These are phyloP conservation scores for Sugiyamaella pinicola DNA, from an alignment of 1,139 yeast genomes.

Conservation along the genomic window DNA sequence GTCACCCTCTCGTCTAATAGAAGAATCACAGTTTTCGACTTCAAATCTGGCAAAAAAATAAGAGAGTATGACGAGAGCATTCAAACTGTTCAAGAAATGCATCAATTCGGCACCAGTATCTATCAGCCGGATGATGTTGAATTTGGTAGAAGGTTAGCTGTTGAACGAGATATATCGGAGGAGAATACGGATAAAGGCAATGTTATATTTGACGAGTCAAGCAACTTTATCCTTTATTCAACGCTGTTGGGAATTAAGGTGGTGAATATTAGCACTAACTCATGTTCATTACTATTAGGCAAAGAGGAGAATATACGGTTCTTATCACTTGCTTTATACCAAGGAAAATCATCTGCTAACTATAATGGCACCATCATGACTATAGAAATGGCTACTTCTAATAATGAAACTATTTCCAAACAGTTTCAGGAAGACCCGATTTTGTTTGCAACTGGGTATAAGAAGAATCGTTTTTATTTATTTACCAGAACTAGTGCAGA, in stretches of 20 bases:
- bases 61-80: slow-evolving; percentile 44
- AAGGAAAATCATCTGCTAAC: slow-evolving; percentile 35
- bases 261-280: slow-evolving; percentile 41
- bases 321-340: slow-evolving; percentile 39
- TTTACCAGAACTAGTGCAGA: slow-evolving; percentile 38
- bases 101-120: slow-evolving; percentile 36
- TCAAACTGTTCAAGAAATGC: slow-evolving; percentile 35
- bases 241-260: slow-evolving; percentile 45
- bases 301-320: slow-evolving; percentile 42
- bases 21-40: slow-evolving; percentile 43
- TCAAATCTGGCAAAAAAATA: slow-evolving; percentile 44
- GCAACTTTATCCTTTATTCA: slow-evolving; percentile 44
- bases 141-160: slow-evolving; percentile 38
- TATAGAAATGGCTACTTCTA: slow-evolving; percentile 46
- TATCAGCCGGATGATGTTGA: slow-evolving; percentile 37
- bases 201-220: slow-evolving; percentile 44
- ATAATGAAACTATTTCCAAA: slow-evolving; percentile 45
- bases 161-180: slow-evolving; percentile 38
- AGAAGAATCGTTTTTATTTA: slow-evolving; percentile 42
- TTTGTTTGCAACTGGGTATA: slow-evolving; percentile 43
- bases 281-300: slow-evolving; percentile 42
- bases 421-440: slow-evolving; percentile 43
- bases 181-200: slow-evolving; percentile 25
- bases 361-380: slow-evolving; percentile 34
- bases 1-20: slow-evolving; percentile 45